Evolutionary conservation across 495 filamentous ascomycete species (phyloP).

Genomic region (Jackrogersella multiformis): DNA sequence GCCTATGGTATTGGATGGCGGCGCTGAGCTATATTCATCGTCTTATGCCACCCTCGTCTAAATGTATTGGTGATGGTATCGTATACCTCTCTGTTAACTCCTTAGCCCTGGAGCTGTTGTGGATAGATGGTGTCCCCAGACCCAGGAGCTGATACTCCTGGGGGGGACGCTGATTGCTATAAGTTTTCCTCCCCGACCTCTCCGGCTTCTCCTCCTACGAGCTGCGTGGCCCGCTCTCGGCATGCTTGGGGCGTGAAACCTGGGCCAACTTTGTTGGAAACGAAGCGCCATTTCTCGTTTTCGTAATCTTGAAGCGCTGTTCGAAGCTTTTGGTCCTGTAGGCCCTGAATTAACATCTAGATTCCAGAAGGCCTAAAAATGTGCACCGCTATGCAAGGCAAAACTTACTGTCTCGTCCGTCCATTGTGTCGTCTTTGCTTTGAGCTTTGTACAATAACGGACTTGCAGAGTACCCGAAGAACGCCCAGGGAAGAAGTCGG

Average conservation of each 20-base stretch:
- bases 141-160: constrained; percentile 62
- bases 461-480: constrained; percentile 90
- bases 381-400: constrained; percentile 19
- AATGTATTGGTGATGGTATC: constrained; percentile 12
- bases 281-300: constrained; percentile 86
- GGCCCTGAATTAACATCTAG: constrained; percentile 28
- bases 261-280: constrained; percentile 85
- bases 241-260: constrained; percentile 87
- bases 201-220: constrained; percentile 50
- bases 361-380: constrained; percentile 7
- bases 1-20: constrained; percentile 6
- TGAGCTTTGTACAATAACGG: constrained; percentile 91
- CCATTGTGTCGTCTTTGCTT: constrained; percentile 91
- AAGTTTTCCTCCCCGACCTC: constrained; percentile 51
- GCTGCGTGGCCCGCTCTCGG: constrained; percentile 76
- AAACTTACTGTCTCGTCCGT: constrained; percentile 86
- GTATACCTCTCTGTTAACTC: constrained; percentile 18
- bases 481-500: constrained; percentile 90
- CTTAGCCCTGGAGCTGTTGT: constrained; percentile 51
- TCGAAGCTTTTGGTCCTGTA: constrained; percentile 78
- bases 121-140: constrained; percentile 59
- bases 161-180: constrained; percentile 66
- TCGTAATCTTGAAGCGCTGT: constrained; percentile 87
- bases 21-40: constrained; percentile 9
- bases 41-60: constrained; percentile 1